Conservation (phyloP, 805 yeast genomes). For the Metschnikowia baotianmanensis region DNA sequence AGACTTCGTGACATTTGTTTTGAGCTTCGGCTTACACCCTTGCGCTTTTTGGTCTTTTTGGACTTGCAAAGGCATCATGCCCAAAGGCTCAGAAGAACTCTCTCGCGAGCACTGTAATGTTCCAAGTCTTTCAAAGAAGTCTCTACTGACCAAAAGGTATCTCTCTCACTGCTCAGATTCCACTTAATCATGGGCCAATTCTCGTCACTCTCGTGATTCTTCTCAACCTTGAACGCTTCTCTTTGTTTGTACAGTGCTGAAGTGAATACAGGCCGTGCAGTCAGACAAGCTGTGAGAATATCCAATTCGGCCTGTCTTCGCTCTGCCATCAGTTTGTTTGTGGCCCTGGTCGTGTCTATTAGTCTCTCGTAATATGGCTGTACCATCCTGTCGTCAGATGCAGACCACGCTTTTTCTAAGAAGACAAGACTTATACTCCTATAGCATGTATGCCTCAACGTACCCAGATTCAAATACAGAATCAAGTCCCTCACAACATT, state of each 20-base stretch:
- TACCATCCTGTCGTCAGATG: constrained; percentile 26
- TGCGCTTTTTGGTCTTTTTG: background rate
- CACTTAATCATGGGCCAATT: constrained; percentile 8
- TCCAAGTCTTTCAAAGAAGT: constrained; percentile 28
- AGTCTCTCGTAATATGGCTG: constrained; percentile 19
- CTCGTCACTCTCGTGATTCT: background rate
- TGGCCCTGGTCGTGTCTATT: background rate
- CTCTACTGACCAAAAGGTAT: constrained; percentile 28
- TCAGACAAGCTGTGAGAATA: background rate
- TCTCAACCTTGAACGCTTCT: constrained; percentile 5
- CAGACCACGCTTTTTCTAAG: constrained; percentile 32
- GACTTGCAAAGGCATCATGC: background rate
- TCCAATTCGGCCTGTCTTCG: background rate
- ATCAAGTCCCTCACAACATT: constrained; percentile 21
- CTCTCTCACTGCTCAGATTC: background rate
- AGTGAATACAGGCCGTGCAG: constrained; percentile 1
- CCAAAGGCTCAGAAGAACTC: constrained; percentile 22
- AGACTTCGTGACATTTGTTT: too few species aligned
- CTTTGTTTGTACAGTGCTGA: constrained; percentile 8
- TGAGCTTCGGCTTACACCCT: too few species aligned
- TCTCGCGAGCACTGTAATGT: constrained; percentile 25
- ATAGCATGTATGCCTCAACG: constrained; percentile 1
- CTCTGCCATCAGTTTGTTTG: background rate
- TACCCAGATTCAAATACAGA: constrained; percentile 9
- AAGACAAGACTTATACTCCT: constrained; percentile 9